Percentiles rank a stretch among this genome's conserved stretches.
Conservation (phyloP, 78 protist species). For the Dictyostelium intermedium region DNA sequence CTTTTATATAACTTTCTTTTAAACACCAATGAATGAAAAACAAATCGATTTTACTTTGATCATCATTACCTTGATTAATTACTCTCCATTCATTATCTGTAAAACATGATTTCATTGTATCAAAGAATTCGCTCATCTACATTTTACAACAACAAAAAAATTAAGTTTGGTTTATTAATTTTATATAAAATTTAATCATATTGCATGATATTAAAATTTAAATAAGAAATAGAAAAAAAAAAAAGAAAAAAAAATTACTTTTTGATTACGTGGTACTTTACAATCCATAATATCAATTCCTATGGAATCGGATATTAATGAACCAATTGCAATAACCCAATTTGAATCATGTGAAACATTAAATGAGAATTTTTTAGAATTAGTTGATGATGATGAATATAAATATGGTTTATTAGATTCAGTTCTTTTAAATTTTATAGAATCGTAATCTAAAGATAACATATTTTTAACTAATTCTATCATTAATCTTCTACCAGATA, state of each 20-base stretch:
- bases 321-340: not conserved
- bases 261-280: constrained; percentile 24
- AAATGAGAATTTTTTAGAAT: not conserved
- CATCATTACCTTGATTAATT: constrained; percentile 7
- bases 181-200: too few relatives aligned
- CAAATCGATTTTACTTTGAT: too few relatives aligned
- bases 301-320: not conserved
- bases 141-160: too few relatives aligned
- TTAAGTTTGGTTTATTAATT: too few relatives aligned
- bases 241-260: not conserved
- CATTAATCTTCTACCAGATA: constrained; percentile 21
- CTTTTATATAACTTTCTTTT: constrained; percentile 69
- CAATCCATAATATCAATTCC: constrained; percentile 60
- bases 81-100: constrained; percentile 49
- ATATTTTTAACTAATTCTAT: not conserved
- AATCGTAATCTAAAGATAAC: not conserved
- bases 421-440: constrained; percentile 7
- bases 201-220: too few relatives aligned
- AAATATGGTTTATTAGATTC: constrained; percentile 22
- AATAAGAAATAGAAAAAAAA: too few relatives aligned
- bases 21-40: constrained; percentile 71
- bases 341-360: constrained; percentile 69
- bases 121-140: not conserved
- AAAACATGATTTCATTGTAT: constrained; percentile 19
- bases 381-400: not conserved